Base-by-base conservation (phyloP, 192 early-diverging fungal species). In the Martensiomyces pterosporus region DNA sequence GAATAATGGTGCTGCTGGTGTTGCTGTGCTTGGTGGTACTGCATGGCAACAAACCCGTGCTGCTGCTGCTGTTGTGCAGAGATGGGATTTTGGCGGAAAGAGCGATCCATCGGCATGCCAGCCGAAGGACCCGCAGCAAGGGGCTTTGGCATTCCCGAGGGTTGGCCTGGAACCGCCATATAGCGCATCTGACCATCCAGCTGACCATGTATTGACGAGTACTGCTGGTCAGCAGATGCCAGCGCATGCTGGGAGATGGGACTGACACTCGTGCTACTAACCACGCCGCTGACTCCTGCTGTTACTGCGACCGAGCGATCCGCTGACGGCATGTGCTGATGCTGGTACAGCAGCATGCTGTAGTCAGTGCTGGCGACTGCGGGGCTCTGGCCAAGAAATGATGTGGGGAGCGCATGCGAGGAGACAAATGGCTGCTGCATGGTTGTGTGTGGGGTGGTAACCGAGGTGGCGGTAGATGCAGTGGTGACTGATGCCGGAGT, bases 141-240 rank as follows among this genome's bases (percentile, higher is more conserved):
- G 9, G 55, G 68, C 49, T 60, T 64, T 0, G 57, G 52, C 39
- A 64, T 40, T 1, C 47, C 61, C 16, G 68, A 71, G 3, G 52
- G 39, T 35, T 71, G 68, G 3, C 68, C 57, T 1, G 68, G 68
- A 14, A 71, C 68, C 1, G 68, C 61, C 68, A 71, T 71, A 32
- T 71, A 71, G 16, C 68, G 60, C 68, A 71, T 71, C 38, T 71
- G 68, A 3, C 43, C 36, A 42, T 71, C 68, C 24, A 71, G 55
- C 13, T 71, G 68, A 8, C 52, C 57, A 8, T 59, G 51, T 18
- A 71, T 41, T 16, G 51, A 56, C 23, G 64, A 71, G 26, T 32
- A 24, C 14, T 53, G 29, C 5, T 12, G 37, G 24, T 59, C 68
- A 4, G 57, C 43, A 22, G 68, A 41, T 1, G 68, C 68, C 32